Base-by-base conservation (phyloP, 768 basidiomycete genomes). In the Steccherinum ochraceum region DNA sequence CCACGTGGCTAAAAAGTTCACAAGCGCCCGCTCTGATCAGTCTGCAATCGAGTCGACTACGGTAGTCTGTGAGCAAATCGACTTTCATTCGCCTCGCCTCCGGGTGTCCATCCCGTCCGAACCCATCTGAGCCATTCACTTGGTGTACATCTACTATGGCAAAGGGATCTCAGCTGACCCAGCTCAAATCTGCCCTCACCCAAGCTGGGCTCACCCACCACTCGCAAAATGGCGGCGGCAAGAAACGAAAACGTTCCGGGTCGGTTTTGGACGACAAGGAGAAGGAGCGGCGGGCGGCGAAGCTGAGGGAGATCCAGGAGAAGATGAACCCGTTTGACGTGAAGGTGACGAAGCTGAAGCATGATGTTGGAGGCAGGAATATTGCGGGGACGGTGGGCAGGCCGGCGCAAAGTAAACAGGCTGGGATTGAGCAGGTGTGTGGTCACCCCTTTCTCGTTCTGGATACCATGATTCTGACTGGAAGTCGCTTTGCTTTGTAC, bases 251-350 rank as follows among this genome's bases (percentile, higher is more conserved):
- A 35, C 30, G 30, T 35, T 7, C 30, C 7, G 30, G 30, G 16
- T 62, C 74, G 1, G 67, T 67, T 3, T 67, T 74, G 41, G 72
- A 77, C 23, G 89, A 91, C 64, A 83, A 82, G 55, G 89, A 91
- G 63, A 90, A 86, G 65, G 86, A 85, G 56, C 91, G 89, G 67
- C 83, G 78, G 55, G 80, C 87, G 0, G 81, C 84, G 4, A 89
- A 81, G 61, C 78, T 97, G 40, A 80, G 81, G 48, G 86, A 87
- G 62, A 94, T 98, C 54, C 83, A 91, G 56, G 79, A 82, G 59
- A 81, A 79, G 58, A 74, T 97, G 61, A 98, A 96, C 71, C 89
- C 92, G 18, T 99, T 99, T 67, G 95, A 99, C 66, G 77, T 84
- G 60, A 89, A 93, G 58, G 88, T 93, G 62, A 94, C 89, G 5